A percentile compares a stretch with the other conserved stretches of the same genome.
Conservation (phyloP, 2,329 filamentous ascomycete genomes). For the Laburnicola sp. region DNA sequence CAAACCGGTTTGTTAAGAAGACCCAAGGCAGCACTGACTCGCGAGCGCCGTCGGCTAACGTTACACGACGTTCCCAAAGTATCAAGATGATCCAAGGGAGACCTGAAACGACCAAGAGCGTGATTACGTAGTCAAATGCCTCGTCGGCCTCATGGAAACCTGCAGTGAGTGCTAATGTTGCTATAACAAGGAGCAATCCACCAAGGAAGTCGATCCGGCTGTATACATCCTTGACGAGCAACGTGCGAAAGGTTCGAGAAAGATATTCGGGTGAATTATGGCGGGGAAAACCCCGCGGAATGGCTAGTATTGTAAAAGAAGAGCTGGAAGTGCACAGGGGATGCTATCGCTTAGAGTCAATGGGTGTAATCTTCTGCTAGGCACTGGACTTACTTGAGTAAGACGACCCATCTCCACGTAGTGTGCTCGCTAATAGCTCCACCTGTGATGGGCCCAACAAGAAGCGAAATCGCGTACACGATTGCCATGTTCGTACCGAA, state of each 20-base stretch:
- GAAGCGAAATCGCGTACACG: conserved; percentile 26
- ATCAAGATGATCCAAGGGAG: conserved; percentile 9
- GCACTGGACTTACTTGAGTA: conserved; percentile 12
- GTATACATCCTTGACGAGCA: not conserved
- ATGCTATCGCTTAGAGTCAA: not conserved
- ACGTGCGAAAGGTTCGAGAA: not conserved
- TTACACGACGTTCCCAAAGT: conserved; percentile 14
- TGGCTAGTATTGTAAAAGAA: not conserved
- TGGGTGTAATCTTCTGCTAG: not conserved
- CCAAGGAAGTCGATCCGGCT: conserved; percentile 10
- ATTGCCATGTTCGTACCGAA: not conserved
- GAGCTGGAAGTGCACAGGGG: conserved; percentile 3
- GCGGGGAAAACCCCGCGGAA: conserved; percentile 10
- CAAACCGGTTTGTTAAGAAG: conserved; percentile 9
- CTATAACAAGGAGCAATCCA: conserved; percentile 7
- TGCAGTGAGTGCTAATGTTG: conserved; percentile 8
- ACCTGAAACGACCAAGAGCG: conserved; percentile 4
- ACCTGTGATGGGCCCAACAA: conserved; percentile 19
- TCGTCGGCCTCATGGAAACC: conserved; percentile 15
- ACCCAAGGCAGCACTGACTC: conserved; percentile 19
- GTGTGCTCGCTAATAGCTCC: conserved; percentile 13
- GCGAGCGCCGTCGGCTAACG: not conserved
- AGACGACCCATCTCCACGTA: conserved; percentile 20
- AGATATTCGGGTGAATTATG: not conserved
- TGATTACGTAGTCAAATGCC: conserved; percentile 12